Evolutionary conservation across 2,329 filamentous ascomycete genomes (phyloP).

Genomic region (Cryphonectria carpinicola): DNA sequence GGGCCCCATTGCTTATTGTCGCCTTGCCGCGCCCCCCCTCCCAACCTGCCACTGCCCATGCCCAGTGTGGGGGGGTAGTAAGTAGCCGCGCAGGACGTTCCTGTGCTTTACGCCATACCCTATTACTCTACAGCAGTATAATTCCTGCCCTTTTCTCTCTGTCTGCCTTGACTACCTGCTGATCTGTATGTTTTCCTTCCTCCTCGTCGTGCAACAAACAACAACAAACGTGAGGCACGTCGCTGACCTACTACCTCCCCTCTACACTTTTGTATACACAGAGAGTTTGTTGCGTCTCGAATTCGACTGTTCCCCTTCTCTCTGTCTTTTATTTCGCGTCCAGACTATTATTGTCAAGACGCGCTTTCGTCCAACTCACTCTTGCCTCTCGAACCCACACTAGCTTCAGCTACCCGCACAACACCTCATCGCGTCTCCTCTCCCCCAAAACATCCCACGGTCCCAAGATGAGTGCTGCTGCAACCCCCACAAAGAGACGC

Average conservation of each 20-base stretch:
- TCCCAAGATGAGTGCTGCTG: slow-evolving; percentile 31
- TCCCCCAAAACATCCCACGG: neutral
- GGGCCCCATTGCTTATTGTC: neutral
- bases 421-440: slow-evolving; percentile 15
- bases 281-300: neutral
- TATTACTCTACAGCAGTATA: neutral
- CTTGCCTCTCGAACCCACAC: neutral
- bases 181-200: neutral
- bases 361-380: slow-evolving; percentile 1
- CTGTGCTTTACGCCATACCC: neutral
- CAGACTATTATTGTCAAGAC: neutral
- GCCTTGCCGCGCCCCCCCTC: neutral
- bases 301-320: neutral
- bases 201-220: slow-evolving; percentile 5
- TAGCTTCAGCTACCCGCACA: neutral
- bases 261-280: neutral
- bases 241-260: neutral
- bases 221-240: slow-evolving; percentile 20
- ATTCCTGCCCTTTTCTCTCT: neutral
- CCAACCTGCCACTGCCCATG: neutral
- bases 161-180: neutral
- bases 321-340: neutral
- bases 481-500: slow-evolving; percentile 52
- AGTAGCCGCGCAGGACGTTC: slow-evolving; percentile 1
- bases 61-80: neutral